Conservation (phyloP, 768 basidiomycete species). For the Suillus plorans region DNA sequence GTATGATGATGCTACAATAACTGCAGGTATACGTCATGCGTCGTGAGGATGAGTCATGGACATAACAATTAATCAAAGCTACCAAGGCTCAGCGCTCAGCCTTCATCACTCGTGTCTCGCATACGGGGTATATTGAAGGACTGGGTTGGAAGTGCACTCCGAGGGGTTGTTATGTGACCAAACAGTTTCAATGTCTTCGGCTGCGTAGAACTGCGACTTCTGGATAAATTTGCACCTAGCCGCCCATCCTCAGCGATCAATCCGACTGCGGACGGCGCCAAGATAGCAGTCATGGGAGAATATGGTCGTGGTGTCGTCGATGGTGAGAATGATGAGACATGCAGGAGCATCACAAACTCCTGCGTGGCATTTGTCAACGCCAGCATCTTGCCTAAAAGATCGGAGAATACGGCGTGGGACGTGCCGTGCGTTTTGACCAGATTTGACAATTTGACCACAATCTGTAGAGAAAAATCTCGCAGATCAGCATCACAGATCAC, state of each 20-base stretch:
- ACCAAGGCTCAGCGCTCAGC: conserved; percentile 24
- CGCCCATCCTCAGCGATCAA: conserved; percentile 44
- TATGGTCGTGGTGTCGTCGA: conserved; percentile 53
- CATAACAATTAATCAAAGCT: conserved; percentile 6
- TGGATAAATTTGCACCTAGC: conserved; percentile 53
- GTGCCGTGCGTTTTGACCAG: conserved; percentile 65
- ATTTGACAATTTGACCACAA: conserved; percentile 75
- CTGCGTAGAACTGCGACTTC: conserved; percentile 57
- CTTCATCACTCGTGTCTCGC: conserved; percentile 24
- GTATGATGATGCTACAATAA: conserved; percentile 5
- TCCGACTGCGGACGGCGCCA: conserved; percentile 19
- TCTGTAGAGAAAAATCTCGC: conserved; percentile 36
- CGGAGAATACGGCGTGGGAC: conserved; percentile 53
- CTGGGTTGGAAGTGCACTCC: conserved; percentile 54
- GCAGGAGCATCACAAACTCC: conserved; percentile 83
- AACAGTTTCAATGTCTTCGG: conserved; percentile 40
- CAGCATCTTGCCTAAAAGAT: conserved; percentile 69
- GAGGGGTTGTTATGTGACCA: conserved; percentile 34
- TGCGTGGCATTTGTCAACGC: conserved; percentile 81
- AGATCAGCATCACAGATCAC: background rate
- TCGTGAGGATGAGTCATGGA: background rate
- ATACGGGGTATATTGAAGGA: conserved; percentile 42
- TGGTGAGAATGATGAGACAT: conserved; percentile 80
- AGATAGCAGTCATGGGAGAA: conserved; percentile 52
- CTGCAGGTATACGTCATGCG: background rate